Percentiles rank a stretch among this genome's conserved stretches.
phyloP scores from a whole-genome alignment of 257 asterid species.

The Perilla frutescens region DNA sequence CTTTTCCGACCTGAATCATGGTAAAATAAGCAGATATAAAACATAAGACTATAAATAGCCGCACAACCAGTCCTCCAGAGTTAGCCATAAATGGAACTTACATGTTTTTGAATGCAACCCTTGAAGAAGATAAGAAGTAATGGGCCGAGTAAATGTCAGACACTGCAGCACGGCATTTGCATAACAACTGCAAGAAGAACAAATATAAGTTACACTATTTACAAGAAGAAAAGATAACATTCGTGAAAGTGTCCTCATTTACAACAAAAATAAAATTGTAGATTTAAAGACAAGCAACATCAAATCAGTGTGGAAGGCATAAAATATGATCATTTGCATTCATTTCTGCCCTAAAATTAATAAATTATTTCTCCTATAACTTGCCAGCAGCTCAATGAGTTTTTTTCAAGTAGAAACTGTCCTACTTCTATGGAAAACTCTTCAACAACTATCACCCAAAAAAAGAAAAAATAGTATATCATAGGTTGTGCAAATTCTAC shows the following conservation, averaged over 20 bases:
- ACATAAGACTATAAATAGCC: conserved; percentile 5
- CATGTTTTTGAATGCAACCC: conserved; percentile 66
- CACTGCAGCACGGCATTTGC: conserved; percentile 78
- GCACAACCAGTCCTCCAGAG: conserved; percentile 12
- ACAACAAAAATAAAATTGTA: neutral
- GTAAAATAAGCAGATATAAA: conserved; percentile 20
- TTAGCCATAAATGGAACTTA: conserved; percentile 44
- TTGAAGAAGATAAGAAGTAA: conserved; percentile 59
- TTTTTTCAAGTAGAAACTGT: neutral
- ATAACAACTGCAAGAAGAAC: conserved; percentile 59
- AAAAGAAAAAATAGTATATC: neutral
- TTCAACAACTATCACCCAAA: conserved; percentile 13
- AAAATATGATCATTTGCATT: neutral
- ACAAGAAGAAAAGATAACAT: conserved; percentile 19
- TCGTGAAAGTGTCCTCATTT: neutral
- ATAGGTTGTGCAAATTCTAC: neutral
- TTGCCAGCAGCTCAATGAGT: neutral
- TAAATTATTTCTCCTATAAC: neutral
- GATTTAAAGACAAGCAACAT: neutral
- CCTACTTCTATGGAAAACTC: conserved; percentile 5
- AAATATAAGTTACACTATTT: conserved; percentile 20
- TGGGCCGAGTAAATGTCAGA: conserved; percentile 62
- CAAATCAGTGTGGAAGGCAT: neutral
- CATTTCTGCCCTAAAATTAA: neutral
- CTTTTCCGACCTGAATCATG: conserved; percentile 52